phyloP scores from a whole-genome alignment of 371 early-diverging fungal genomes.

The Parasitella parasitica region DNA sequence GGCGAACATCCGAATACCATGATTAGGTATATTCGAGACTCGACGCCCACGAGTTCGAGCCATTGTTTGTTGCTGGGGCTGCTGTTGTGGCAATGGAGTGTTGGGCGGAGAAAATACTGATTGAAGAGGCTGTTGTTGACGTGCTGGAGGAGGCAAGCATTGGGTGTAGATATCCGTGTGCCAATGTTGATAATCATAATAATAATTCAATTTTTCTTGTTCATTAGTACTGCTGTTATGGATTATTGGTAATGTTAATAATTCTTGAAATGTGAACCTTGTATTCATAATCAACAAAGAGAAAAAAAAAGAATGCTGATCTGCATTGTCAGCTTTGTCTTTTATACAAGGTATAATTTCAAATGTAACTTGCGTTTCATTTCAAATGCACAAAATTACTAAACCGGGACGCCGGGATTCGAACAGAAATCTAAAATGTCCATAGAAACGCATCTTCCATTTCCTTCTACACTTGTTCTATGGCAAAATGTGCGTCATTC shows the following conservation, averaged over 20 bases:
- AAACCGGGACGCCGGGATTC: background rate
- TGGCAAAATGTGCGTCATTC: background rate
- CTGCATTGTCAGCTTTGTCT: background rate
- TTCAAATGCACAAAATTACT: background rate
- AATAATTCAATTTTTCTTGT: too few relatives aligned
- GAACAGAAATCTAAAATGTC: background rate
- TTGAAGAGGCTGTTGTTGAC: background rate
- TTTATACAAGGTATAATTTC: background rate
- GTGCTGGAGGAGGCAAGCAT: background rate
- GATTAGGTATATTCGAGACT: slow-evolving; percentile 45
- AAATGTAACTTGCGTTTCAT: background rate
- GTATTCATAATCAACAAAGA: background rate
- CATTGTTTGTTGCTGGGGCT: slow-evolving; percentile 6
- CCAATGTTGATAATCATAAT: too few relatives aligned
- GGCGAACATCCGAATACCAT: slow-evolving; percentile 42
- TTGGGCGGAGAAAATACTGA: background rate
- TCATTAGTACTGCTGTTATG: too few relatives aligned
- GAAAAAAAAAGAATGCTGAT: background rate
- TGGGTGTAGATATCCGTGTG: background rate
- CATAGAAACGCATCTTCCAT: background rate
- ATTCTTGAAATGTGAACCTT: slow-evolving; percentile 11
- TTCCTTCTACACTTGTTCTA: background rate
- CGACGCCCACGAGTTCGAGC: slow-evolving; percentile 57
- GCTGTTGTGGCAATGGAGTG: slow-evolving; percentile 33
- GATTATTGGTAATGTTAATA: background rate